Evolutionary conservation across 345 rosid species (phyloP).

Genomic region (Eucalyptus paniculata): DNA sequence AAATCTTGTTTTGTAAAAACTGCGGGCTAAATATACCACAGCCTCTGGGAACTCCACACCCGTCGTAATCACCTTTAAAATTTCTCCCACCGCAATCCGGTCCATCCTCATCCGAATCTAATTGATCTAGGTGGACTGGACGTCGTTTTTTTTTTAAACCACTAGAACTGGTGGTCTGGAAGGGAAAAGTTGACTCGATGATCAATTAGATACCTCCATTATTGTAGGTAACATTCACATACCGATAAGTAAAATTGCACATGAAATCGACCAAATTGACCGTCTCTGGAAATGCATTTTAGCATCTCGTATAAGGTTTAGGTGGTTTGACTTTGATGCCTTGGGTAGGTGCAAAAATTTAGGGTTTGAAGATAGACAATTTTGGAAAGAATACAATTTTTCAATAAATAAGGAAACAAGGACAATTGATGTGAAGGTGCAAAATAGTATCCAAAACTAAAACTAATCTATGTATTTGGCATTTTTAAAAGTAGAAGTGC

Average conservation of each 20-base stretch:
- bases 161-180: neutral
- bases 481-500: neutral
- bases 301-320: neutral
- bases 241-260: neutral
- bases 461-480: neutral
- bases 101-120: neutral
- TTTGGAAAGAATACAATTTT: neutral
- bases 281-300: neutral
- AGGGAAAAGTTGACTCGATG: neutral
- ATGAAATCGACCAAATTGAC: neutral
- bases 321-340: neutral
- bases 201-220: neutral
- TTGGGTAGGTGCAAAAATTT: neutral
- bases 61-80: neutral
- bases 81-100: neutral
- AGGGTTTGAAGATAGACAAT: neutral
- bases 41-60: neutral
- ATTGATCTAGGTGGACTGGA: neutral
- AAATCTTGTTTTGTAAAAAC: neutral
- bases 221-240: neutral
- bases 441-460: neutral
- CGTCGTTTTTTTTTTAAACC: neutral
- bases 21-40: neutral
- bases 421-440: neutral
- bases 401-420: neutral